These are phyloP conservation scores for Amaranthus hypochondriacus DNA, from an alignment of 148 eudicot genomes.

Conservation along the genomic window DNA sequence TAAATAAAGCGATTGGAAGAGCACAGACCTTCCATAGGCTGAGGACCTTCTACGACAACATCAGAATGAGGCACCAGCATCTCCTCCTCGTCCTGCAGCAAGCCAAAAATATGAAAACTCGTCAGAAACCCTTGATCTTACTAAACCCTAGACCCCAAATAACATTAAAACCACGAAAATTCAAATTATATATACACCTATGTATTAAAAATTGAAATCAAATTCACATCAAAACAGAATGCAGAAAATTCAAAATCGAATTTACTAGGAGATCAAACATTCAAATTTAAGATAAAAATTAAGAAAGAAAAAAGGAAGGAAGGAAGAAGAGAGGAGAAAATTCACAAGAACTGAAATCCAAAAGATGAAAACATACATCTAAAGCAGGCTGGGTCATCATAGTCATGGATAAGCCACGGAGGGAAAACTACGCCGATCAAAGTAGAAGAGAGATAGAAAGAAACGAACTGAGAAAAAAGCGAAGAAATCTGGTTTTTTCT, in stretches of 20 bases:
- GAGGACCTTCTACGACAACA: constrained; percentile 57
- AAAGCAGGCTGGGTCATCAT: constrained; percentile 66
- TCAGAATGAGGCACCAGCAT: constrained; percentile 73
- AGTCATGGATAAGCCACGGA: constrained; percentile 38
- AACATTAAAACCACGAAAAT: constrained; percentile 4
- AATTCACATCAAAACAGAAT: background rate
- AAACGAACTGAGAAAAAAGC: background rate
- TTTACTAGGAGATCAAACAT: constrained; percentile 37
- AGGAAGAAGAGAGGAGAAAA: background rate
- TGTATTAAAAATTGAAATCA: constrained; percentile 8
- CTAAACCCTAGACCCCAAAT: constrained; percentile 22
- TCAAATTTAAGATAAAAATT: background rate
- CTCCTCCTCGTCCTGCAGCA: constrained; percentile 84
- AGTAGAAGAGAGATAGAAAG: constrained; percentile 6
- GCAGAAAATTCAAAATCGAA: constrained; percentile 8
- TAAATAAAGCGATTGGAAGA: background rate
- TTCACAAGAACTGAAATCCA: constrained; percentile 3
- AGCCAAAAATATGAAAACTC: constrained; percentile 16
- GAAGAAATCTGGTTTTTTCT: no score
- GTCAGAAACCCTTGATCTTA: constrained; percentile 38
- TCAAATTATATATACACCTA: background rate
- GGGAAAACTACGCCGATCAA: constrained; percentile 2
- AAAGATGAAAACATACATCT: constrained; percentile 37
- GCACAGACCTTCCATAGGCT: constrained; percentile 64
- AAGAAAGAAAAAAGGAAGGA: background rate